A percentile compares a stretch with the other conserved stretches of the same genome.
Evolutionary conservation across 768 basidiomycete genomes (phyloP).

Genomic region (Paxillus ammoniavirescens): DNA sequence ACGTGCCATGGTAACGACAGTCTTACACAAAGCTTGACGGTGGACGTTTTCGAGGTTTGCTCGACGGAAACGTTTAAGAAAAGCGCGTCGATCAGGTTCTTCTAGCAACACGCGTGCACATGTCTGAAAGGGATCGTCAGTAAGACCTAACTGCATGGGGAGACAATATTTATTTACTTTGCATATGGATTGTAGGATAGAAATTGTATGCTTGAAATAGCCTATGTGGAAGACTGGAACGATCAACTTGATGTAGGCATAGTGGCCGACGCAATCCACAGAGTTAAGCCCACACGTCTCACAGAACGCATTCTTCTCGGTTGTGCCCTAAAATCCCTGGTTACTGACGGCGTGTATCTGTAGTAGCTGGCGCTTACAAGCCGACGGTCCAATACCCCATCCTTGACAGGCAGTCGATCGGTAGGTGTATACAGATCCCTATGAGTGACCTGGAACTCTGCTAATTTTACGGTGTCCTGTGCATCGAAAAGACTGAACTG

Average conservation of each 20-base stretch:
- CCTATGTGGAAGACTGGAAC: constrained; percentile 99
- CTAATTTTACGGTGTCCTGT: constrained; percentile 92
- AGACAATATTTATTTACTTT: constrained; percentile 58
- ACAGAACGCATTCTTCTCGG: constrained; percentile 89
- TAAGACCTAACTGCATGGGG: neutral
- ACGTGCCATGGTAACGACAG: constrained; percentile 82
- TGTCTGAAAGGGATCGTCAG: constrained; percentile 46
- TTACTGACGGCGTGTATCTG: neutral
- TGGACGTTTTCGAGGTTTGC: constrained; percentile 92
- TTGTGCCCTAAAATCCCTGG: constrained; percentile 68
- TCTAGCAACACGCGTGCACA: constrained; percentile 91
- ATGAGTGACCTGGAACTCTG: constrained; percentile 95
- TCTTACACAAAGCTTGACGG: constrained; percentile 76
- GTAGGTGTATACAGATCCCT: constrained; percentile 86
- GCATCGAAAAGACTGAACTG: constrained; percentile 94
- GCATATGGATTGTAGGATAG: constrained; percentile 93
- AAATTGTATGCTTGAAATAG: constrained; percentile 94
- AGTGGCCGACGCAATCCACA: constrained; percentile 96
- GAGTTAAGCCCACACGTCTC: constrained; percentile 92
- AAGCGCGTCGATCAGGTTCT: constrained; percentile 80
- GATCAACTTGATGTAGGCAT: constrained; percentile 95
- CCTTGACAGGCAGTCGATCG: constrained; percentile 81
- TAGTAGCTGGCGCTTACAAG: constrained; percentile 52
- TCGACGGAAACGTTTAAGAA: constrained; percentile 86
- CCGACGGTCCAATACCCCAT: constrained; percentile 91